Conservation (phyloP, 257 asterid species). For the Nicotiana sylvestris region DNA sequence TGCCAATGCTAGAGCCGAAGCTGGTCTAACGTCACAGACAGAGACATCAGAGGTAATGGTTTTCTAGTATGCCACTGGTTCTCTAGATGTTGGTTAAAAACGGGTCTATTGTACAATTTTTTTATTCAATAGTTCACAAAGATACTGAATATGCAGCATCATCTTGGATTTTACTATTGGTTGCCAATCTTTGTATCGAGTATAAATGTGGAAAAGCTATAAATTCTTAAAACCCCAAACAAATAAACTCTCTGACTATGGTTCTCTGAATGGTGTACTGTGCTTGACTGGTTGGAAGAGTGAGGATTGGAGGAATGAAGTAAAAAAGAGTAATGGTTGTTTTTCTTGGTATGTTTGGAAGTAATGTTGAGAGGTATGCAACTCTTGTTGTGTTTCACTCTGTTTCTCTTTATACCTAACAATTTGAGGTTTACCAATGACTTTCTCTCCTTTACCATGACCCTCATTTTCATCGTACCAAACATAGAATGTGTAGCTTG, state of each 20-base stretch:
- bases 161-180: background rate
- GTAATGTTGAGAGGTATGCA: too few relatives aligned
- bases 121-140: background rate
- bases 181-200: background rate
- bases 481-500: too few relatives aligned
- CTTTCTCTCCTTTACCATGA: too few relatives aligned
- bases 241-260: background rate
- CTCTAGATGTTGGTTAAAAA: background rate
- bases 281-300: too few relatives aligned
- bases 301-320: too few relatives aligned
- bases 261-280: background rate
- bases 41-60: constrained; percentile 61
- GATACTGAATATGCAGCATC: background rate
- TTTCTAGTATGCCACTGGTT: background rate
- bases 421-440: too few relatives aligned
- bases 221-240: too few relatives aligned
- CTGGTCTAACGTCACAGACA: constrained; percentile 45
- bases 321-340: too few relatives aligned
- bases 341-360: too few relatives aligned
- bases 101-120: background rate
- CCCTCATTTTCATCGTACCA: too few relatives aligned
- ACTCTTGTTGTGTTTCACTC: too few relatives aligned
- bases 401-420: too few relatives aligned
- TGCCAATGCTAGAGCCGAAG: constrained; percentile 60
- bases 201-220: background rate